phyloP scores from a whole-genome alignment of 1,139 yeast species.

The Dujonia santamariae region DNA sequence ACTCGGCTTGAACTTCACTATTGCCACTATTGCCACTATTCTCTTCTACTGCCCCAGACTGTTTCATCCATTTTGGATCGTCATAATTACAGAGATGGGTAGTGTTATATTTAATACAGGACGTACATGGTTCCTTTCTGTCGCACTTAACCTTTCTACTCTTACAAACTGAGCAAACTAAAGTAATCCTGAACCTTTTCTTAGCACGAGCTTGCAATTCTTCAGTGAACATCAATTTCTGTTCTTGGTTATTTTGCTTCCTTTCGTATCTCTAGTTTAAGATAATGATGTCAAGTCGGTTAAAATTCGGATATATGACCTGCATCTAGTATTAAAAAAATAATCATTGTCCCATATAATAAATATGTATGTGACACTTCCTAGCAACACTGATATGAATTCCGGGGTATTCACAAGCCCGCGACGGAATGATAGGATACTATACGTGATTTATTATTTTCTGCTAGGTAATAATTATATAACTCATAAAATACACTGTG shows the following conservation, averaged over 20 bases:
- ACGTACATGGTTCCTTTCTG: constrained; percentile 9
- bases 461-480: too few relatives aligned
- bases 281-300: neutral
- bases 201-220: constrained; percentile 1
- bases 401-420: too few relatives aligned
- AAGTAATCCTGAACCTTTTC: constrained; percentile 13
- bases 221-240: too few relatives aligned
- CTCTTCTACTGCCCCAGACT: neutral
- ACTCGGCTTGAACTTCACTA: neutral
- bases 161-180: constrained; percentile 25
- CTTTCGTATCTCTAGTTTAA: neutral
- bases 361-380: too few relatives aligned
- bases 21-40: neutral
- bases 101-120: constrained; percentile 15
- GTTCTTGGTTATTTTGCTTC: neutral
- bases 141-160: constrained; percentile 21
- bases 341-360: too few relatives aligned
- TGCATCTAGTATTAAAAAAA: too few relatives aligned
- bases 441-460: too few relatives aligned
- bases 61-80: constrained; percentile 4
- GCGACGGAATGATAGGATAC: too few relatives aligned
- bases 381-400: too few relatives aligned
- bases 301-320: neutral
- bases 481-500: too few relatives aligned
- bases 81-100: constrained; percentile 5